These are phyloP conservation scores for Pseudocercospora fuligena DNA, from an alignment of 2,329 filamentous ascomycete genomes.

Conservation along the genomic window DNA sequence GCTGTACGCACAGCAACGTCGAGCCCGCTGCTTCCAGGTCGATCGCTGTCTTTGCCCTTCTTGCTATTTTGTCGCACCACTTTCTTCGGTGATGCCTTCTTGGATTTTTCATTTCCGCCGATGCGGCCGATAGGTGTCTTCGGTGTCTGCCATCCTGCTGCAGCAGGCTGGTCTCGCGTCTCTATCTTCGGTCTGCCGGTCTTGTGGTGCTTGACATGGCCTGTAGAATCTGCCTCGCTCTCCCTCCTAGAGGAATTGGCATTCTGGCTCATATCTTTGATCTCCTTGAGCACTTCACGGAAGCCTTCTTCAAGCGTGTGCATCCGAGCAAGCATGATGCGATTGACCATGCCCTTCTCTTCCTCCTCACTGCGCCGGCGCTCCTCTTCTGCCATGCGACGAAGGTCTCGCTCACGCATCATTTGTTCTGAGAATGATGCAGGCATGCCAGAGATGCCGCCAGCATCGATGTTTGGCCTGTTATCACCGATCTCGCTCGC, in stretches of 20 bases:
- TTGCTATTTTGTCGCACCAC: slow-evolving; percentile 23
- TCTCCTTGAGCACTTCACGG: slow-evolving; percentile 62
- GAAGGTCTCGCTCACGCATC: slow-evolving; percentile 58
- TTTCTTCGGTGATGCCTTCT: slow-evolving; percentile 36
- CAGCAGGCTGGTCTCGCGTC: slow-evolving; percentile 12
- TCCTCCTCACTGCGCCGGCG: slow-evolving; percentile 46
- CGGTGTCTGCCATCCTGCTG: slow-evolving; percentile 27
- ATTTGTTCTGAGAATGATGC: slow-evolving; percentile 55
- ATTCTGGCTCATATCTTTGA: slow-evolving; percentile 39
- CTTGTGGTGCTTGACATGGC: slow-evolving; percentile 14
- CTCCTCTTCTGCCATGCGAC: slow-evolving; percentile 48
- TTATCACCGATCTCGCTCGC: slow-evolving; percentile 74
- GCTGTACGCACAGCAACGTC: slow-evolving; percentile 17
- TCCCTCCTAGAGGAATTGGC: slow-evolving; percentile 35
- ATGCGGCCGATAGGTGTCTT: slow-evolving; percentile 34
- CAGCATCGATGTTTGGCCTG: slow-evolving; percentile 51
- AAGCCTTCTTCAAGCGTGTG: slow-evolving; percentile 92
- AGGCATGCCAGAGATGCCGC: slow-evolving; percentile 42
- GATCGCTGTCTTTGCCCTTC: slow-evolving; percentile 31
- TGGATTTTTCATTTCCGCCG: slow-evolving; percentile 31
- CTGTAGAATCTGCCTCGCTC: slow-evolving; percentile 35
- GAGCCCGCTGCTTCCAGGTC: slow-evolving; percentile 23
- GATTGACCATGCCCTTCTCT: slow-evolving; percentile 74
- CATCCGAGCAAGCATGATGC: slow-evolving; percentile 86
- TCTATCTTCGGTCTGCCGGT: slow-evolving; percentile 28